phyloP scores from a whole-genome alignment of 1,284 basidiomycete species.

The Puccinia novopanici region DNA sequence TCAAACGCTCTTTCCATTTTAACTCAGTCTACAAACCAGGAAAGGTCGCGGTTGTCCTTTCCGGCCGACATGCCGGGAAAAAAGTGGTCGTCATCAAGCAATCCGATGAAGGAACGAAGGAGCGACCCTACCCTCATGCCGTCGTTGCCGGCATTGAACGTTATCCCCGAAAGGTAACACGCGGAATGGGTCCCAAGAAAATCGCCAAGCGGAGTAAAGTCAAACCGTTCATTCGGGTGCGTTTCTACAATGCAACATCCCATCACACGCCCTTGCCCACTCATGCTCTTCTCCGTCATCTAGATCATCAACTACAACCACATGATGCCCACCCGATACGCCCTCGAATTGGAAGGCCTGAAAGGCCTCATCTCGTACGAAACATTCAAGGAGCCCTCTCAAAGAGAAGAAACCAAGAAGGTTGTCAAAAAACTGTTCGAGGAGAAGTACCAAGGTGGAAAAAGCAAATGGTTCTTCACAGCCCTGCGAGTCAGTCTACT shows the following conservation, averaged over 20 bases:
- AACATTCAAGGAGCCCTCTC: conserved; percentile 92
- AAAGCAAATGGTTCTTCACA: conserved; percentile 95
- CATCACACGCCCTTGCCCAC: neutral
- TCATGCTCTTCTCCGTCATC: neutral
- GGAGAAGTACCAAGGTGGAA: conserved; percentile 83
- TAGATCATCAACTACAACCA: conserved; percentile 93
- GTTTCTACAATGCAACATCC: conserved; percentile 56
- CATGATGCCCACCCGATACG: conserved; percentile 95
- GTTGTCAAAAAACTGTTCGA: conserved; percentile 90
- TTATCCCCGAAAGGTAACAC: conserved; percentile 93
- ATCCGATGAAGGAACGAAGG: conserved; percentile 82
- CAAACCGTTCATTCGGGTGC: conserved; percentile 97
- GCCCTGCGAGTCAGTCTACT: conserved; percentile 66
- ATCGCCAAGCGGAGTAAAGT: conserved; percentile 85
- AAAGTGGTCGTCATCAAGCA: conserved; percentile 90
- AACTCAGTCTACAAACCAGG: conserved; percentile 47
- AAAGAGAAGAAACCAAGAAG: conserved; percentile 91
- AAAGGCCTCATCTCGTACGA: conserved; percentile 79
- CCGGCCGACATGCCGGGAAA: conserved; percentile 92
- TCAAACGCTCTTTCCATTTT: neutral
- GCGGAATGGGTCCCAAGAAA: conserved; percentile 93
- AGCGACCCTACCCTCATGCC: conserved; percentile 89
- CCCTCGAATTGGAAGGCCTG: conserved; percentile 85
- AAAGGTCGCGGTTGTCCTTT: conserved; percentile 88
- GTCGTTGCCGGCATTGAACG: conserved; percentile 93